Evolutionary conservation across 768 basidiomycete genomes (phyloP), one percentile per base, ranked within the genome.

Genomic region (Mycena amicta): DNA sequence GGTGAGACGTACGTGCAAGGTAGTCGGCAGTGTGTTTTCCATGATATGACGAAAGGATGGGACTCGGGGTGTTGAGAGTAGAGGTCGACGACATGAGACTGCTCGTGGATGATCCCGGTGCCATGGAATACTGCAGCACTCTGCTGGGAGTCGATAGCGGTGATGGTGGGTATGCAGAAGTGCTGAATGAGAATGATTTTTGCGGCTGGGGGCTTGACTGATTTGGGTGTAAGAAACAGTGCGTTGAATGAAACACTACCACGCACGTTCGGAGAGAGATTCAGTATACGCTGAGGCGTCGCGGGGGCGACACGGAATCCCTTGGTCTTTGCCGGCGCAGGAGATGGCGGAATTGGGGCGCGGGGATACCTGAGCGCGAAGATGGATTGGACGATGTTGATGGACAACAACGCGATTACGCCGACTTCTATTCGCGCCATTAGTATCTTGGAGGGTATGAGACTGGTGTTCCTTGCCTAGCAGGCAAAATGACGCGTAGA

Each of bases 311-410:
- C 53, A 46, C 68, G 67, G 8, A 65, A 47, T 0, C 62, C 58
- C 54, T 72, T 74, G 47, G 72, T 37, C 53, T 70, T 72, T 8
- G 67, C 65, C 20, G 76, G 75, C 15, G 78, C 74, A 1, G 70
- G 55, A 3, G 70, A 53, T 15, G 73, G 69, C 3, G 77, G 71
- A 2, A 71, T 66, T 2, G 75, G 71, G 23, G 70, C 59, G 20
- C 76, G 74, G n/a, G 80, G 80, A 52, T 77, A 82, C 29, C 74
- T 76, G 22, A 82, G 63, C 0, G 79, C 79, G 57, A 76, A 77
- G 2, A 68, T 50, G 1, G 71, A 74, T 62, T 80, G 74, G 29
- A 79, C 37, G 55, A 80, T 68, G 53, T 82, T 82, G 49, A 77
- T 74, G 25, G 65, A 61, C 52, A 78, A 70, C 23, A 80, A 60